Base-by-base conservation (phyloP, 345 rosid species). In the Eucalyptus polyanthemos region DNA sequence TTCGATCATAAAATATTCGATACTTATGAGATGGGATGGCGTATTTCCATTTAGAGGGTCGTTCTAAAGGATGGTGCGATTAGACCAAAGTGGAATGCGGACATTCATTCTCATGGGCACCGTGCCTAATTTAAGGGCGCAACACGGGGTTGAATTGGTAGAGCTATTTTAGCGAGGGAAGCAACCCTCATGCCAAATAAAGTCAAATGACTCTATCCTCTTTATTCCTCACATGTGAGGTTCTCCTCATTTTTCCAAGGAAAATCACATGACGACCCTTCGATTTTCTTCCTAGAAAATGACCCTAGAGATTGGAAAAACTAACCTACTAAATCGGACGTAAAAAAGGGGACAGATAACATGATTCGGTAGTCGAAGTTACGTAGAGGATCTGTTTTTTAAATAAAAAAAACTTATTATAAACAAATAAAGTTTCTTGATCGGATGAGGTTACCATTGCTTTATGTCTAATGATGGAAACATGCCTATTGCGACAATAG, bases 1-100 rank as follows among this genome's bases (percentile, higher is more conserved):
- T 5, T 72, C 1, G 1, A 37, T 69, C 31, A 19, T 5, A 69
- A 69, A 69, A 16, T 3, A 31, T 31, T 17, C 11, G 2, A 69
- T 34, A 9, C 1, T 9, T 2, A 1, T 3, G 80, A 4, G 4
- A 67, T 8, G 12, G 6, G 42, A 31, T 15, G 11, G 4, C 21
- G 16, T 65, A 1, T n/a, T 65, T 65, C 0, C 11, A 14, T 14
- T 65, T 65, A 15, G 76, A 14, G 40, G 40, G 37, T 8, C 76
- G 0, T 31, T 67, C 4, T 15, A 1, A 67, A 67, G 40, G 40
- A 31, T 4, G 6, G 11, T 15, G 21, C 3, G 40, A 67, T n/a
- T n/a, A 8, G 40, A n/a, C 22, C 80, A 31, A 15, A 67, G 11
- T 31, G 12, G 40, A 15, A 67, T 8, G 34, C 1, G 2, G 40